Evolutionary conservation across 495 filamentous ascomycete species (phyloP).

Genomic region (Aspergillus nidulans): DNA sequence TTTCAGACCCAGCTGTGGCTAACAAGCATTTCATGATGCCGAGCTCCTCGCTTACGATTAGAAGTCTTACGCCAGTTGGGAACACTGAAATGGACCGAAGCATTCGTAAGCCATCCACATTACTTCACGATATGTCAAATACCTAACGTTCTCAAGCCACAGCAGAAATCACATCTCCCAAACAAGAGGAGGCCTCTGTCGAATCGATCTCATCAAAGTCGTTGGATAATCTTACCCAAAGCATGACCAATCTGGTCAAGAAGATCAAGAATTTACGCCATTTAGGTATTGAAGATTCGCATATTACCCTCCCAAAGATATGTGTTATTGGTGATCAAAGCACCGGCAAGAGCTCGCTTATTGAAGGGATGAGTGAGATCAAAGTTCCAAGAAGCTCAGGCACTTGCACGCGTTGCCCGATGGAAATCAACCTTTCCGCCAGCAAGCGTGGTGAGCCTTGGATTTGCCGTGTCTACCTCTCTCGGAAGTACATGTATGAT

Average conservation of each 20-base stretch:
- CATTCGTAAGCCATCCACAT: not conserved
- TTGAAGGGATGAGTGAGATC: constrained; percentile 77
- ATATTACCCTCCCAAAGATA: constrained; percentile 65
- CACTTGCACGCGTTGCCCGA: constrained; percentile 71
- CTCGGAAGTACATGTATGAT: constrained; percentile 50
- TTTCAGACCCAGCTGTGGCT: too few species aligned
- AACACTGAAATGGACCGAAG: not conserved
- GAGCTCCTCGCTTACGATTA: too few species aligned
- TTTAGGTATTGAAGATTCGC: constrained; percentile 48
- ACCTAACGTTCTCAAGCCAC: not conserved
- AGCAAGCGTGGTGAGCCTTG: constrained; percentile 43
- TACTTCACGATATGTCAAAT: not conserved
- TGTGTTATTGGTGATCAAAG: constrained; percentile 78
- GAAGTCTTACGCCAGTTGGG: not conserved
- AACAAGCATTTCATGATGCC: too few species aligned
- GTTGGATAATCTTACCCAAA: constrained; percentile 30
- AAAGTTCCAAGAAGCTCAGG: constrained; percentile 64
- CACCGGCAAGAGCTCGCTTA: constrained; percentile 74
- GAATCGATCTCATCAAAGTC: constrained; percentile 4
- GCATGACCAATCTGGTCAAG: constrained; percentile 41
- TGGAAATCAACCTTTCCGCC: constrained; percentile 69
- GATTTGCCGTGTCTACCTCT: constrained; percentile 60
- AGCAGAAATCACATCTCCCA: not conserved
- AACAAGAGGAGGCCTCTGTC: constrained; percentile 1
- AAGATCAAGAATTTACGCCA: constrained; percentile 45